Base-by-base conservation (phyloP, 2,329 filamentous ascomycete genomes). In the Catunica adiposa region DNA sequence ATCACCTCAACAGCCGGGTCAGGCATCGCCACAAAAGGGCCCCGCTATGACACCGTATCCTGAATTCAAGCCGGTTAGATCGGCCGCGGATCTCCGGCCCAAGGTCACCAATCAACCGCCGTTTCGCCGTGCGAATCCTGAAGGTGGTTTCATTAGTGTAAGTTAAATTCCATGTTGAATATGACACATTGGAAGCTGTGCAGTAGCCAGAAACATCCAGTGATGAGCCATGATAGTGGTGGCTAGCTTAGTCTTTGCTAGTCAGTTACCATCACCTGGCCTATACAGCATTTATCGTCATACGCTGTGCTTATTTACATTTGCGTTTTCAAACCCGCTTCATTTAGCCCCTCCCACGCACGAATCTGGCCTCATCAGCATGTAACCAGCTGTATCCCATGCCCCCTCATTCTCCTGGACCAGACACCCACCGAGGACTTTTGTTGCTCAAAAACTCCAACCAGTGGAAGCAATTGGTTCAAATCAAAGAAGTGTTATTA, bases 101-200 rank as follows among this genome's bases (percentile, higher is more conserved):
- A 86, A 84, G 66, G 81, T 92, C 66, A 95, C 90, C 68, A 66
- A 79, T 20, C 92, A 98, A 66, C 92, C 92, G 55, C 79, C 88
- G 1, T 97, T 94, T 66, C 80, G 92, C 63, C 82, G 92, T 69
- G 92, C 92, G 56, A 94, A 95, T 63, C 92, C 92, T 1, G 92
- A 98, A 66, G 92, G 92, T 54, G 92, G 92, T 51, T 98, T 98
- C 66, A 95, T 98, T 67, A 97, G 92, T 68, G 88, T 94, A 76
- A 71, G 86, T 66, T 23, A 3, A n/a, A 9, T 20, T 22, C n/a
- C 17, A n/a, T n/a, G n/a, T n/a, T n/a, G n/a, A n/a, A n/a, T n/a
- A n/a, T n/a, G n/a, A n/a, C n/a, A n/a, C n/a, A n/a, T n/a, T n/a
- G n/a, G n/a, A n/a, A n/a, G n/a, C n/a, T n/a, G n/a, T n/a, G n/a